phyloP scores from a whole-genome alignment of 768 basidiomycete genomes.

The Gymnopilus dilepis region DNA sequence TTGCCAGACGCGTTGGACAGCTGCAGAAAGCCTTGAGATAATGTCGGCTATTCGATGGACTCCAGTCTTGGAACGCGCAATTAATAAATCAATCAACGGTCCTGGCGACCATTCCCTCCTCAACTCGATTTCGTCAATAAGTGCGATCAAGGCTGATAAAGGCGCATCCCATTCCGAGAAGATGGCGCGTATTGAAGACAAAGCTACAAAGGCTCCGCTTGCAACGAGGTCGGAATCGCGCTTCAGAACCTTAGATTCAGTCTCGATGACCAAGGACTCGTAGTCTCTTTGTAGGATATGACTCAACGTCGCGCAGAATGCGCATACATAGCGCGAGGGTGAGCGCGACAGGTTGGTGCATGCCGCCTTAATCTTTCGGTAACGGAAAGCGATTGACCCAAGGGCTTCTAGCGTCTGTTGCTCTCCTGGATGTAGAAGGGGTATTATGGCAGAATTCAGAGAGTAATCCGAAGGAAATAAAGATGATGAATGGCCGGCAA shows the following conservation, averaged over 20 bases:
- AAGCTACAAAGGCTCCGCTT: slow-evolving; percentile 82
- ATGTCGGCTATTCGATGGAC: slow-evolving; percentile 78
- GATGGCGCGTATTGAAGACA: slow-evolving; percentile 81
- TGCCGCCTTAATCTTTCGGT: slow-evolving; percentile 70
- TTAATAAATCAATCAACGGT: slow-evolving; percentile 78
- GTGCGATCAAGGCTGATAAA: slow-evolving; percentile 67
- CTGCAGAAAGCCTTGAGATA: slow-evolving; percentile 68
- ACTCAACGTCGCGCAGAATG: slow-evolving; percentile 74
- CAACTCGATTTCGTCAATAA: slow-evolving; percentile 67
- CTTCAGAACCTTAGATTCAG: slow-evolving; percentile 78
- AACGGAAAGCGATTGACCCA: slow-evolving; percentile 74
- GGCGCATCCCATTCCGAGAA: slow-evolving; percentile 92
- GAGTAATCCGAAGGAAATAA: slow-evolving; percentile 69
- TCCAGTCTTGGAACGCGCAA: slow-evolving; percentile 75
- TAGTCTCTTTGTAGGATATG: slow-evolving; percentile 82
- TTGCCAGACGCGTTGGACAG: slow-evolving; percentile 84
- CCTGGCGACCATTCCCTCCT: slow-evolving; percentile 73
- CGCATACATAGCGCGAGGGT: slow-evolving; percentile 77
- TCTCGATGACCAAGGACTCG: slow-evolving; percentile 76
- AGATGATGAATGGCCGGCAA: slow-evolving; percentile 87
- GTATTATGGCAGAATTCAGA: slow-evolving; percentile 65
- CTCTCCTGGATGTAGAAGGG: slow-evolving; percentile 89
- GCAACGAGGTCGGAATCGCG: slow-evolving; percentile 80
- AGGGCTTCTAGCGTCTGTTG: slow-evolving; percentile 83
- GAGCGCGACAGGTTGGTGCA: slow-evolving; percentile 57